Percentiles rank a stretch among this genome's conserved stretches.
Conservation (phyloP, 2,329 filamentous ascomycete species). For the Ceratocystis lukuohia region DNA sequence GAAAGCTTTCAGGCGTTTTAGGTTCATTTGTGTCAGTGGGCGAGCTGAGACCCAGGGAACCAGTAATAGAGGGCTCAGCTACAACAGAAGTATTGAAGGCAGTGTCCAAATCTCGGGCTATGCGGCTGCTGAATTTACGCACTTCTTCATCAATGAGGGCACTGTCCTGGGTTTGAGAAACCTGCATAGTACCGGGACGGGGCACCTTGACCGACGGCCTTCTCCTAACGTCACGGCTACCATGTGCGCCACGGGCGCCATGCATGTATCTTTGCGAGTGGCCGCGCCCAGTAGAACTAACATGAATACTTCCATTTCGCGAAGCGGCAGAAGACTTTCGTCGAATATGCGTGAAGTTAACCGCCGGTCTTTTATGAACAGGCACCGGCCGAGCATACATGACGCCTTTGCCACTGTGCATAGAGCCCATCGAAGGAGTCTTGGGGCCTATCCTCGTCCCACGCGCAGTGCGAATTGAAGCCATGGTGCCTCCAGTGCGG, state of each 20-base stretch:
- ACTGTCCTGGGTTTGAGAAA: conserved; percentile 13
- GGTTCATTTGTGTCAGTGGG: conserved; percentile 14
- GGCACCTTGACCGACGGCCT: conserved; percentile 9
- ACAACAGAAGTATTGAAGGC: conserved; percentile 63
- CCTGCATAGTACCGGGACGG: background rate
- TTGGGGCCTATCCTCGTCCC: conserved; percentile 9
- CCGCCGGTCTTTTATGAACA: conserved; percentile 36
- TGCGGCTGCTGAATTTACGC: conserved; percentile 62
- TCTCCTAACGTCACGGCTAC: conserved; percentile 4
- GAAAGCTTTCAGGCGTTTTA: conserved; percentile 18
- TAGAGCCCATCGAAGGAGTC: conserved; percentile 34
- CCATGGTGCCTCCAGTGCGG: conserved; percentile 12
- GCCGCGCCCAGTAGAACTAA: background rate
- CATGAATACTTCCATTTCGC: background rate
- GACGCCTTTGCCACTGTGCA: conserved; percentile 30
- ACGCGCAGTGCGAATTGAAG: conserved; percentile 12
- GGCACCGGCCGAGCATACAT: conserved; percentile 22
- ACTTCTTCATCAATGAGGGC: conserved; percentile 54
- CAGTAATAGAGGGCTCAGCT: conserved; percentile 22
- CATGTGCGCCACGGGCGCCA: background rate
- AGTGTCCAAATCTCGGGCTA: conserved; percentile 82
- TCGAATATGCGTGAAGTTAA: conserved; percentile 41
- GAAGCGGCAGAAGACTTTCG: conserved; percentile 12
- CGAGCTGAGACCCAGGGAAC: conserved; percentile 12
- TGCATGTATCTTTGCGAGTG: background rate